Evolutionary conservation across 2,329 filamentous ascomycete genomes (phyloP).

Genomic region (Penicillium crustosum): DNA sequence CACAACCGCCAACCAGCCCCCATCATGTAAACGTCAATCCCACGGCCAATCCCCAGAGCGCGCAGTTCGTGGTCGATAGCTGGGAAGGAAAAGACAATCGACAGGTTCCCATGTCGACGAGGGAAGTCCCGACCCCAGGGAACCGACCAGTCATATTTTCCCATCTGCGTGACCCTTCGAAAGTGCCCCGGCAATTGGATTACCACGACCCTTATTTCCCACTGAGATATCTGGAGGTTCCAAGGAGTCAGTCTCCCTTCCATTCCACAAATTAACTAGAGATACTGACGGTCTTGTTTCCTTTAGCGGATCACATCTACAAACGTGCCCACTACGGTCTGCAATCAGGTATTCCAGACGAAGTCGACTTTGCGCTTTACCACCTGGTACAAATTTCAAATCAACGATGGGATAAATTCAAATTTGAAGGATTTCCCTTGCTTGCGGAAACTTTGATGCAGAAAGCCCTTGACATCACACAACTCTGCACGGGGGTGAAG

Average conservation of each 20-base stretch:
- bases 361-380: conserved; percentile 90
- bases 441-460: conserved; percentile 85
- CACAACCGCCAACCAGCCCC: conserved; percentile 31
- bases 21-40: conserved; percentile 30
- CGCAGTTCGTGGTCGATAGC: conserved; percentile 33
- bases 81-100: conserved; percentile 42
- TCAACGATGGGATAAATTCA: conserved; percentile 92
- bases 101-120: conserved; percentile 40
- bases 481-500: conserved; percentile 75
- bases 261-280: not conserved
- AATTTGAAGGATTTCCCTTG: conserved; percentile 86
- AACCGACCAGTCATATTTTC: conserved; percentile 43
- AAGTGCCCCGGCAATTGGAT: conserved; percentile 36
- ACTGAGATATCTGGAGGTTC: conserved; percentile 37
- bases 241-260: conserved; percentile 32
- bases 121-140: conserved; percentile 45
- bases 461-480: conserved; percentile 75
- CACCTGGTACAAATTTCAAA: conserved; percentile 94
- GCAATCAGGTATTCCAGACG: conserved; percentile 72
- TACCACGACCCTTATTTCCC: conserved; percentile 43
- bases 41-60: conserved; percentile 32
- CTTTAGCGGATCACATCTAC: conserved; percentile 67
- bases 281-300: conserved; percentile 11
- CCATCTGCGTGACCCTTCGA: conserved; percentile 27
- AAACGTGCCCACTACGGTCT: conserved; percentile 81